Evolutionary conservation across 768 basidiomycete genomes (phyloP), one percentile per base, ranked within the genome.

Genomic region (Suillus plorans): DNA sequence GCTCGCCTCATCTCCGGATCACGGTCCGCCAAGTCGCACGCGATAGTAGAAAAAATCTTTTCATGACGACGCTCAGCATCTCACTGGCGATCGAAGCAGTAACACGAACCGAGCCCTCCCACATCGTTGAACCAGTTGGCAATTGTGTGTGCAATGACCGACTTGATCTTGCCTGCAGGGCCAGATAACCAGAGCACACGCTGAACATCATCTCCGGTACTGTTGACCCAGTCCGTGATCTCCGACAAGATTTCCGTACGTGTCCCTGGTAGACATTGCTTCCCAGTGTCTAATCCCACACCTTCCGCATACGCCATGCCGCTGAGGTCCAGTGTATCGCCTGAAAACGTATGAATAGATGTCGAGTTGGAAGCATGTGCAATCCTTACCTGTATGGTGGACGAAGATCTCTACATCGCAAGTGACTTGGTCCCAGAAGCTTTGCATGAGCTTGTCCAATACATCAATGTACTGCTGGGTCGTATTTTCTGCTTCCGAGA

Each of bases 141-240:
- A 69, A 64, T 70, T 63, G 41, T 66, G 68, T 37, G 70, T 62
- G 13, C 25, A 7, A 52, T 52, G 14, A 16, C 25, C 4, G 50
- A 52, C 14, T 42, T 50, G 14, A 22, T 22, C 49, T 13, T 50
- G 2, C 49, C 49, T 14, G 49, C 49, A 13, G 49, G 49, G 22
- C 49, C 49, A 16, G 49, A 50, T 25, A 50, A 14, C 49, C 49
- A 50, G 5, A 25, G 14, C 7, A 52, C 50, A 18, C 63, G 59
- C 16, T 52, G 34, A 34, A 60, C 39, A 28, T 64, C 28, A 5
- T 39, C 58, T 20, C 55, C 28, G 5, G 59, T 56, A 41, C 67
- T 47, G 50, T 69, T 63, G 22, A 66, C 47, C 76, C 76, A 77
- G 22, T 64, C 34, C 22, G 39, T 61, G 34, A 77, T 72, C n/a